Base-by-base conservation (phyloP, 192 early-diverging fungal species). In the Coemansia sp. region DNA sequence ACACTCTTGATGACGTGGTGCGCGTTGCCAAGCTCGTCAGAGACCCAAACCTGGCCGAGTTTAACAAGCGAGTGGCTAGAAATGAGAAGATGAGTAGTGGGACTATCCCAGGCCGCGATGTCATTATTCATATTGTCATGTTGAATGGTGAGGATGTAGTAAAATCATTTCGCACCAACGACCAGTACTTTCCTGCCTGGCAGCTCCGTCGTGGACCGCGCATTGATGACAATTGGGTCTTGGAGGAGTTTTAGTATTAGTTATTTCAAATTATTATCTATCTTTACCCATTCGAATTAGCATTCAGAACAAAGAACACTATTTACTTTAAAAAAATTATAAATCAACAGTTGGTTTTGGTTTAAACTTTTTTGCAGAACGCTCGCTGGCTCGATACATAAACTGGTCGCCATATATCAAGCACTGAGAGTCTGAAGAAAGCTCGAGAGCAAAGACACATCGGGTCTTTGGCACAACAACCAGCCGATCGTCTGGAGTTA, bases 321-420 rank as follows among this genome's bases (percentile, higher is more conserved):
- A 35, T 35, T 35, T 35, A 1, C 32, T 35, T 21, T 45, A 32
- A 35, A 17, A 17, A 55, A 51, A 15, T 19, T 70, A 63, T 17
- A 81, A 39, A 41, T 76, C 79, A 4, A 81, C 43, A 10, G 45
- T 72, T 17, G 69, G 72, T 29, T 66, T 76, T 35, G 79, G 66
- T 29, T 81, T 81, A 57, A 81, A 81, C 49, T 81, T 81, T 63
- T 56, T 91, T 10, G 88, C 71, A 2, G 86, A 87, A 29, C 94
- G 76, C 38, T 91, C 89, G 11, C 88, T 83, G 0, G 93, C 81
- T n/a, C 90, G 73, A 56, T 83, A 87, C 35, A 72, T 79, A 64
- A 96, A 86, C 65, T 93, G 90, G 72, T 88, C 84, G 2, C 94
- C 94, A 61, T 90, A 93, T 0, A 96, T 63, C 27, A 82, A 83